Percentiles rank a stretch among this genome's conserved stretches.
Conservation (phyloP, 1,284 basidiomycete genomes). For the Sporisorium scitamineum region DNA sequence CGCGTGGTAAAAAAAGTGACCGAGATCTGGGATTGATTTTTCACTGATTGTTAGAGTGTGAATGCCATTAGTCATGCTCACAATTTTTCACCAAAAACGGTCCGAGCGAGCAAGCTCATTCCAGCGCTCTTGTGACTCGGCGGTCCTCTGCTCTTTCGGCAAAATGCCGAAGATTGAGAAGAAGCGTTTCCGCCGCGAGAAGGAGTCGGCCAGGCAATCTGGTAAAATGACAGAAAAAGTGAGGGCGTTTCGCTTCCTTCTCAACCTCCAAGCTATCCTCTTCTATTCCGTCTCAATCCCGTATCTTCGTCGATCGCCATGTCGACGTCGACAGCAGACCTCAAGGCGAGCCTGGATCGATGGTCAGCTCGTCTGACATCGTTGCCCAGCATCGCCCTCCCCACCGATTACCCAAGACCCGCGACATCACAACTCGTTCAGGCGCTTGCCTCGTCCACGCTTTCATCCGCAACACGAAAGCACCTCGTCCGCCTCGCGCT, state of each 20-base stretch:
- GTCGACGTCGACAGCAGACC: constrained; percentile 17
- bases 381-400: constrained; percentile 89
- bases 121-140: constrained; percentile 2
- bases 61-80: background rate
- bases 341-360: constrained; percentile 54
- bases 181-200: background rate
- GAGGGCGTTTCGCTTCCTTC: background rate
- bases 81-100: background rate
- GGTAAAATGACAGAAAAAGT: background rate
- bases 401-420: constrained; percentile 94
- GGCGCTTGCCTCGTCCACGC: constrained; percentile 58
- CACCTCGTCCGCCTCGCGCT: constrained; percentile 71
- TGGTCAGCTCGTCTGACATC: constrained; percentile 71
- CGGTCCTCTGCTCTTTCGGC: background rate
- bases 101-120: background rate
- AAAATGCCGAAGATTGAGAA: constrained; percentile 11
- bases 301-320: constrained; percentile 5
- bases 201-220: background rate
- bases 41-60: background rate
- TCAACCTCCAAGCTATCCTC: background rate
- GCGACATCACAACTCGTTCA: constrained; percentile 69
- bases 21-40: background rate
- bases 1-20: background rate
- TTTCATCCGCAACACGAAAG: constrained; percentile 52
- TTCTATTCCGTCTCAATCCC: background rate